phyloP scores from a whole-genome alignment of 345 rosid species.

The Arabidopsis thaliana region TAIR10.1 NC_003071.7:15554501-15555000 shows the following conservation, averaged over 20 bases:
- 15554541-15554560: slow-evolving; percentile 1
- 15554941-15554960: neutral
- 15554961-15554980: slow-evolving; percentile 9
- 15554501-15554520: slow-evolving; percentile 18
- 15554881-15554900: slow-evolving; percentile 24
- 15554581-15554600: neutral
- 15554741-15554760: neutral
- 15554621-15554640: neutral
- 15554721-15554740: neutral
- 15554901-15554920: neutral
- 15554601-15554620: slow-evolving; percentile 13
- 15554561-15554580: neutral
- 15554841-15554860: slow-evolving; percentile 1
- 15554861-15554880: slow-evolving; percentile 17
- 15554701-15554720: neutral
- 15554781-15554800: slow-evolving; percentile 13
- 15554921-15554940: neutral
- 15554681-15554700: neutral
- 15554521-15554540: slow-evolving; percentile 10
- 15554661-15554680: slow-evolving; percentile 1
- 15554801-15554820: neutral
- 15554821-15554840: neutral
- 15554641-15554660: neutral
- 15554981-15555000: slow-evolving; percentile 26
- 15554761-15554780: neutral